These are phyloP conservation scores for Verticillium longisporum DNA, from an alignment of 2,329 filamentous ascomycete genomes.

Conservation along the genomic window DNA sequence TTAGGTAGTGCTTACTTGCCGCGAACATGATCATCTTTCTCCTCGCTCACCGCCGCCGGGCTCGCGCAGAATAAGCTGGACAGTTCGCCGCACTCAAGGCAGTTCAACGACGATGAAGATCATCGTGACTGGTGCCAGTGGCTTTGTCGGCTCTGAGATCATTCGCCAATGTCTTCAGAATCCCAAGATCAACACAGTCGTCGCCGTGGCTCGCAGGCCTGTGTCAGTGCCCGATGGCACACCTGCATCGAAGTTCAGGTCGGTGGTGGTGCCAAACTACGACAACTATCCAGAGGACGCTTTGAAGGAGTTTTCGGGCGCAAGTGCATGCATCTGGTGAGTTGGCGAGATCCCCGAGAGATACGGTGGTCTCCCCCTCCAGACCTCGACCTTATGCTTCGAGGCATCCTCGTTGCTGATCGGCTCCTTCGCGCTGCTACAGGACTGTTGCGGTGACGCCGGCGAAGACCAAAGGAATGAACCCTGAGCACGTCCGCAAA, in stretches of 20 bases:
- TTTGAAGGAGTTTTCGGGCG: slow-evolving; percentile 29
- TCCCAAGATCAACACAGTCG: slow-evolving; percentile 28
- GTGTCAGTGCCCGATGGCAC: slow-evolving; percentile 18
- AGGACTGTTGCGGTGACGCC: slow-evolving; percentile 21
- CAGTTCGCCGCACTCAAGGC: not conserved
- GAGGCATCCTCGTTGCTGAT: too few species aligned
- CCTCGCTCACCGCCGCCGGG: too few species aligned
- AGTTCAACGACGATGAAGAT: slow-evolving; percentile 31
- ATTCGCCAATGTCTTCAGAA: slow-evolving; percentile 32
- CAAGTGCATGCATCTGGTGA: slow-evolving; percentile 36
- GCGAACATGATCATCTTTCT: too few species aligned
- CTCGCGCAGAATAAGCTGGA: not conserved
- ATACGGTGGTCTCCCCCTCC: too few species aligned
- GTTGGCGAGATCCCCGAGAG: not conserved
- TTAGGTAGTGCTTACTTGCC: too few species aligned
- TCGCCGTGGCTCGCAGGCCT: slow-evolving; percentile 32
- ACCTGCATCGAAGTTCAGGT: slow-evolving; percentile 28
- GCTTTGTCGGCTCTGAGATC: slow-evolving; percentile 34
- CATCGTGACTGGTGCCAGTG: slow-evolving; percentile 33
- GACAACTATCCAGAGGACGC: slow-evolving; percentile 29
- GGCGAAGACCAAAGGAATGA: slow-evolving; percentile 14
- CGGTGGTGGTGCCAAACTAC: slow-evolving; percentile 31
- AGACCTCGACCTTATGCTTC: too few species aligned
- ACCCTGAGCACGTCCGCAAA: slow-evolving; percentile 27
- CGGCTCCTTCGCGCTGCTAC: not conserved